Evolutionary conservation across 176 grass and related monocot species (phyloP).

Genomic region (Oryza punctata): DNA sequence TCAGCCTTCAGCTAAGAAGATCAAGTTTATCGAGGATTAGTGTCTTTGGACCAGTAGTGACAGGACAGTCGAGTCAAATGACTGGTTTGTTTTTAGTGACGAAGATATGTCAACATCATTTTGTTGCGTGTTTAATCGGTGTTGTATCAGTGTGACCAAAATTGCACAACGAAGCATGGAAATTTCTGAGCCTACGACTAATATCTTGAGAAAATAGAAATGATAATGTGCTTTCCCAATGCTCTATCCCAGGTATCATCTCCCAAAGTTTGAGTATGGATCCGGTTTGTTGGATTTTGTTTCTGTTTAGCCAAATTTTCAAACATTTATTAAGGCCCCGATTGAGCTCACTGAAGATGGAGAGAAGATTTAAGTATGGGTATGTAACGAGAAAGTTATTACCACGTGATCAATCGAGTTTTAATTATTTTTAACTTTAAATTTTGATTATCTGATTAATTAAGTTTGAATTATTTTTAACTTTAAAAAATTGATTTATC

Average conservation of each 20-base stretch:
- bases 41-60: not conserved
- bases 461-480: no score
- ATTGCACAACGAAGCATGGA: not conserved
- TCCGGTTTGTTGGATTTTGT: no score
- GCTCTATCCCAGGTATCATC: not conserved
- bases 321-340: no score
- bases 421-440: no score
- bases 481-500: no score
- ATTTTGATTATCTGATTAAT: no score
- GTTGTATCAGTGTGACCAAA: constrained; percentile 18
- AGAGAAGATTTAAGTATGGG: no score
- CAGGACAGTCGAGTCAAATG: not conserved
- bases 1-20: constrained; percentile 51
- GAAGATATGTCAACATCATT: not conserved
- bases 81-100: constrained; percentile 2
- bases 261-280: no score
- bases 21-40: constrained; percentile 60
- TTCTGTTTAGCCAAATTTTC: no score
- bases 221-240: not conserved
- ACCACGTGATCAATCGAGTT: no score
- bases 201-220: not conserved
- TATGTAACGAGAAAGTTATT: no score
- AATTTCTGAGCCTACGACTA: not conserved
- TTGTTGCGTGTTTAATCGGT: not conserved
- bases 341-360: no score